Evolutionary conservation across 495 filamentous ascomycete species (phyloP).

Genomic region (Penicillium goetzii): DNA sequence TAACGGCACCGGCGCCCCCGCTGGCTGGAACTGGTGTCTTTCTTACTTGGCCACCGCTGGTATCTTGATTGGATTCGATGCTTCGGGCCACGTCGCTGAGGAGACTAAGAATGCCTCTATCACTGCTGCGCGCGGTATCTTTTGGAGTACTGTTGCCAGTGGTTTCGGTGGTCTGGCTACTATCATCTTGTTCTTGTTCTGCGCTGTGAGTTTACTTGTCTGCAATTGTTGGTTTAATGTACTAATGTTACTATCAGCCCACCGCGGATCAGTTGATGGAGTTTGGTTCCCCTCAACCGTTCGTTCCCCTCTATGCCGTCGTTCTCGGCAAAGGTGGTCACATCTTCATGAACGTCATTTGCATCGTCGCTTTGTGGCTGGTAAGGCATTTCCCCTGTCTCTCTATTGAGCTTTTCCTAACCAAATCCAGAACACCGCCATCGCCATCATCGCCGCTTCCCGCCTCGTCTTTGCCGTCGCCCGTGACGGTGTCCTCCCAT

Average conservation of each 20-base stretch:
- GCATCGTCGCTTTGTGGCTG: constrained; percentile 53
- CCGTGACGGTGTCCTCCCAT: constrained; percentile 59
- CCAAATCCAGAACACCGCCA: constrained; percentile 51
- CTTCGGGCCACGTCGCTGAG: constrained; percentile 58
- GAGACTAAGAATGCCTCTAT: constrained; percentile 61
- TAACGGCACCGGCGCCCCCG: constrained; percentile 58
- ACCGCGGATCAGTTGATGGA: constrained; percentile 42
- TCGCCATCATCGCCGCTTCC: constrained; percentile 58
- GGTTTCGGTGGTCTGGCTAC: constrained; percentile 54
- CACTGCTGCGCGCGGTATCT: constrained; percentile 58
- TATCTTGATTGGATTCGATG: constrained; percentile 62
- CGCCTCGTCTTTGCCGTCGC: constrained; percentile 61
- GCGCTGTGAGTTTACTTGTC: constrained; percentile 40
- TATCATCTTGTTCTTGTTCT: constrained; percentile 62
- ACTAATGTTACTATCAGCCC: constrained; percentile 33
- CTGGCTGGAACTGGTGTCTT: constrained; percentile 63
- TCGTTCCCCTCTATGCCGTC: constrained; percentile 56
- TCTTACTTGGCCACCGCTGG: constrained; percentile 62
- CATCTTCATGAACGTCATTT: constrained; percentile 58
- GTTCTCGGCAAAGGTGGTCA: constrained; percentile 57
- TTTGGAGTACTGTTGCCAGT: constrained; percentile 56
- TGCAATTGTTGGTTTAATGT: not conserved
- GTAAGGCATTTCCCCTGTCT: constrained; percentile 26
- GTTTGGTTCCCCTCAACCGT: constrained; percentile 56
- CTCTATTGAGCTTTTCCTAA: constrained; percentile 15